phyloP scores from a whole-genome alignment of 495 filamentous ascomycete genomes.

The Neurospora sp. region DNA sequence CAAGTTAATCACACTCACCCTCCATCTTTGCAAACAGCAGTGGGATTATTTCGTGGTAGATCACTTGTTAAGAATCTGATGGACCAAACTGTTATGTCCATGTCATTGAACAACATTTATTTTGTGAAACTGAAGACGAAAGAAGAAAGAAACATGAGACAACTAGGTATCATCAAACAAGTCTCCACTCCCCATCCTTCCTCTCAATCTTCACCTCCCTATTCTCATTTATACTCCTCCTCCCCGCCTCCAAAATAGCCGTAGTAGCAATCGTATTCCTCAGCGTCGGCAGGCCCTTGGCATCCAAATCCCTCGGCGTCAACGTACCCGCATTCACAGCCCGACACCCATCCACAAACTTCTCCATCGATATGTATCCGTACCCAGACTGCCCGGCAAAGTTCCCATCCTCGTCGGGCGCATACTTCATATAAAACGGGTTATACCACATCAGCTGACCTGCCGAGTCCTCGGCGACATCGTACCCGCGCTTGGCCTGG shows the following conservation, averaged over 20 bases:
- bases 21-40: neutral
- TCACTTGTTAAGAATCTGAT: no score
- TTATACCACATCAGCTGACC: slow-evolving; percentile 72
- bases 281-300: slow-evolving; percentile 71
- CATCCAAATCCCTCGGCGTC: slow-evolving; percentile 65
- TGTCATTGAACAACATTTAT: neutral
- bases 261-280: slow-evolving; percentile 84
- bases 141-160: neutral
- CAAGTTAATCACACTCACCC: neutral
- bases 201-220: slow-evolving; percentile 63
- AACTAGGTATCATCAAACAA: slow-evolving; percentile 42
- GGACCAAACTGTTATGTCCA: neutral
- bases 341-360: slow-evolving; percentile 83
- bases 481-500: slow-evolving; percentile 90
- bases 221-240: slow-evolving; percentile 70
- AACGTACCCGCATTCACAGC: slow-evolving; percentile 62
- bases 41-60: neutral
- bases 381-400: slow-evolving; percentile 88
- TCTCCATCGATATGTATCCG: slow-evolving; percentile 90
- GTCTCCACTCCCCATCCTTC: slow-evolving; percentile 53
- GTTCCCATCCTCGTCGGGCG: slow-evolving; percentile 90
- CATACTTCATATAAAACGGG: slow-evolving; percentile 95
- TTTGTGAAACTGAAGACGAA: neutral
- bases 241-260: slow-evolving; percentile 80
- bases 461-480: slow-evolving; percentile 73